Conservation (phyloP, 1,284 basidiomycete genomes). For the Cryptococcus sp. region DNA sequence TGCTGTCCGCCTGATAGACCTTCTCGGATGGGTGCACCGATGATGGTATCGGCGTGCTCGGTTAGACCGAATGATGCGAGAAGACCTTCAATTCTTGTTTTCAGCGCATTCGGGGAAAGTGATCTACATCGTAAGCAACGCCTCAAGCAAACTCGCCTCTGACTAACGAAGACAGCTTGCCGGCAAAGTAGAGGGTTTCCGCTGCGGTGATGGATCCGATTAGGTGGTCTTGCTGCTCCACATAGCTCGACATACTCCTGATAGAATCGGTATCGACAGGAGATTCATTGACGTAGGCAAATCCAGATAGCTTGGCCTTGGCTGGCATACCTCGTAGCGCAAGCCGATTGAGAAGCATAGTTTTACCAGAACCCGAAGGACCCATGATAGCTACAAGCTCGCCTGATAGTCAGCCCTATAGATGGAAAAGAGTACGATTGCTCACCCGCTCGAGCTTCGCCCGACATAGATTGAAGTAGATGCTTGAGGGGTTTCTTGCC, state of each 20-base stretch:
- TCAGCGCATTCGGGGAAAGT: not conserved
- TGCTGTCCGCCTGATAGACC: slow-evolving; percentile 90
- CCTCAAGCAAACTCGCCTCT: not conserved
- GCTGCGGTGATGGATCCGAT: slow-evolving; percentile 4
- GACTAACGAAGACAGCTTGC: slow-evolving; percentile 4
- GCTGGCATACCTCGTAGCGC: slow-evolving; percentile 69
- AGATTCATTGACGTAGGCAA: slow-evolving; percentile 69
- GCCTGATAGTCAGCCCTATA: slow-evolving; percentile 47
- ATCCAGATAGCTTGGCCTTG: slow-evolving; percentile 65
- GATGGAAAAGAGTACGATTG: no score
- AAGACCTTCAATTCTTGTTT: slow-evolving; percentile 11
- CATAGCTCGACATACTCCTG: slow-evolving; percentile 77
- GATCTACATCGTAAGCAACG: not conserved
- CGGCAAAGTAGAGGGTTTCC: slow-evolving; percentile 5
- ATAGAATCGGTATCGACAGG: not conserved
- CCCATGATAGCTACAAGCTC: slow-evolving; percentile 91
- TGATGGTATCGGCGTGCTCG: slow-evolving; percentile 24
- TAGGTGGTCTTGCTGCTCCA: slow-evolving; percentile 79
- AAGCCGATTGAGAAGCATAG: slow-evolving; percentile 87
- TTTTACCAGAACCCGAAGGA: slow-evolving; percentile 90
- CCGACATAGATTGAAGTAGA: no score
- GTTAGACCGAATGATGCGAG: slow-evolving; percentile 17
- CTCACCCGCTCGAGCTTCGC: no score
- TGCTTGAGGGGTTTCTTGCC: no score
- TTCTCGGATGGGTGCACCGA: slow-evolving; percentile 48